Conservation (phyloP, 768 basidiomycete genomes). For the Lentinula raphanica region DNA sequence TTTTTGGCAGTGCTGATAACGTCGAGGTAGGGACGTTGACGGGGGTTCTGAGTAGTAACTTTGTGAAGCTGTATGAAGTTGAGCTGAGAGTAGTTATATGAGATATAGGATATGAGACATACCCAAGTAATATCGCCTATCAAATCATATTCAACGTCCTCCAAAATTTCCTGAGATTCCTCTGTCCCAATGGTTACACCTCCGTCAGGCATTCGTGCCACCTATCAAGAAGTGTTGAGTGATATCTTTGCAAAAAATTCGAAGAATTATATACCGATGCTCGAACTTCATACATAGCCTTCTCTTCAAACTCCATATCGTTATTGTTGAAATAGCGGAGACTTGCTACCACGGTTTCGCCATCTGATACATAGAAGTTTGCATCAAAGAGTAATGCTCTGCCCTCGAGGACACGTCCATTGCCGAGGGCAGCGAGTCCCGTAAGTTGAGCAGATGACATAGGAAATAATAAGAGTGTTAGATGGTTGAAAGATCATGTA, state of each 20-base stretch:
- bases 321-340: constrained; percentile 3
- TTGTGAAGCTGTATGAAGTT: background rate
- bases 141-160: background rate
- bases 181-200: background rate
- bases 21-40: constrained; percentile 4
- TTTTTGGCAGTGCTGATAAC: background rate
- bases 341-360: background rate
- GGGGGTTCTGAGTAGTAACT: background rate
- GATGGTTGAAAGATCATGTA: background rate
- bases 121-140: constrained; percentile 1
- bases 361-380: constrained; percentile 1
- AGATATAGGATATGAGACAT: background rate
- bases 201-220: background rate
- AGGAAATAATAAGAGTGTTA: background rate
- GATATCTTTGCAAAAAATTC: background rate
- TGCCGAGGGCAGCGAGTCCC: constrained; percentile 1
- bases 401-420: background rate
- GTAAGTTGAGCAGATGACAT: background rate
- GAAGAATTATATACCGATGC: background rate
- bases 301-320: background rate
- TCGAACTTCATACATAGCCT: background rate
- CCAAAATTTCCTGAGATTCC: too few relatives aligned
- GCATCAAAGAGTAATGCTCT: constrained; percentile 8
- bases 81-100: background rate
- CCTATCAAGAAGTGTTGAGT: background rate